Evolutionary conservation across 2,329 filamentous ascomycete species (phyloP), one percentile per base, ranked within the genome.

Genomic region (Trichoderma oligosporum): DNA sequence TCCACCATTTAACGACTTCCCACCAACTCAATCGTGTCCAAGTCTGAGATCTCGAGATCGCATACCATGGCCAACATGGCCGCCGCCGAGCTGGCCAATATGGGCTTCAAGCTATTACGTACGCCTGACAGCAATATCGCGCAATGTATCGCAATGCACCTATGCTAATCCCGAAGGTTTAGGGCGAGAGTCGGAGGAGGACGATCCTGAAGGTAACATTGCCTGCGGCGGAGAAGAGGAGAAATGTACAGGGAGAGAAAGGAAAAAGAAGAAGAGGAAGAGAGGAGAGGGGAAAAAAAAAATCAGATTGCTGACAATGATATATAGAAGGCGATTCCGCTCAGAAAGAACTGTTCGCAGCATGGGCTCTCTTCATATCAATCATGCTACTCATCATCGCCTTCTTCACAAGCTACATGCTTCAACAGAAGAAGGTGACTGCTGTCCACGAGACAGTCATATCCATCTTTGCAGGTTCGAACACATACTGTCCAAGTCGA

Each of bases 401-500:
- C 61, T 89, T 99, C 66, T 96, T 97, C 73, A 96, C 91, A 42
- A 97, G 92, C 79, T 99, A 99, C 76, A 88, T 95, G 65, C 82
- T 99, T 60, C 93, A 97, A 74, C 90, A 94, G 76, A 92, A 90
- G 75, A 97, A 95, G 76, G 92, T 99, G 57, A 94, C 97, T 68
- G 94, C 94, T 25, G 88, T 99, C 55, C 94, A 99, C 73, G 94
- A 99, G 78, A 99, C 94, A 1, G 94, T 97, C 66, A 86, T 99
- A 61, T 97, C 93, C 61, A 99, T 99, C 71, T 97, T 99, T 77
- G 92, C 91, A 58, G 91, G 91, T 92, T 48, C 24, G 36, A 45
- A 1, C 12, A 12, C 52, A 5, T 18, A 3, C 25, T 7, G 16
- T 4, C 7, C 11, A 33, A 11, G 5, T 7, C 18, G 12, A 12